These are phyloP conservation scores for Cupressus sempervirens DNA, from an alignment of 75 land plant genomes.

Conservation along the genomic window DNA sequence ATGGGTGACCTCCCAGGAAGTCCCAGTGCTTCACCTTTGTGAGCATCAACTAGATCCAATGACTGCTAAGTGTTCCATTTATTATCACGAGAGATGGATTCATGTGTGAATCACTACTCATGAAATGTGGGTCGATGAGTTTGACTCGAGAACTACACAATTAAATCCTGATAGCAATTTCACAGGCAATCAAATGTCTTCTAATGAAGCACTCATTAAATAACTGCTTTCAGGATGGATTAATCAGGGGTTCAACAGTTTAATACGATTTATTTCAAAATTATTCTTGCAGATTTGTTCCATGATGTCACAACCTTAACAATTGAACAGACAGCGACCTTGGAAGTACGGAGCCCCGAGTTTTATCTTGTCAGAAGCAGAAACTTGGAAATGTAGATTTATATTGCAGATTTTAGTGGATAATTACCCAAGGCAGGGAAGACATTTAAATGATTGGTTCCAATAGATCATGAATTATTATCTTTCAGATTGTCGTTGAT, in stretches of 20 bases:
- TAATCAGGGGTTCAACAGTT: background rate
- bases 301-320: background rate
- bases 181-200: background rate
- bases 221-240: background rate
- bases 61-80: too few relatives aligned
- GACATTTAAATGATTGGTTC: background rate
- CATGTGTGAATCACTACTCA: too few relatives aligned
- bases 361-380: background rate
- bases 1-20: too few relatives aligned
- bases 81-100: too few relatives aligned
- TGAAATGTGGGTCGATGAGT: too few relatives aligned
- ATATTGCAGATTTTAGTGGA: background rate
- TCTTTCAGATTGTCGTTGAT: background rate
- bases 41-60: too few relatives aligned
- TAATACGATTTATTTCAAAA: background rate
- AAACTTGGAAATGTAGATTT: background rate
- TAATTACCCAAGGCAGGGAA: background rate
- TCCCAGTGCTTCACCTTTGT: too few relatives aligned
- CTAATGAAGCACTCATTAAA: background rate
- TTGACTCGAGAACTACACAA: too few relatives aligned
- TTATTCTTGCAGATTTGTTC: conserved; percentile 1
- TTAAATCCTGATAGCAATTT: too few relatives aligned
- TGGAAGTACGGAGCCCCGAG: background rate
- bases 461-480: background rate
- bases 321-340: background rate